phyloP scores from a whole-genome alignment of 805 yeast genomes.

The Phaffomyces thermotolerans region DNA sequence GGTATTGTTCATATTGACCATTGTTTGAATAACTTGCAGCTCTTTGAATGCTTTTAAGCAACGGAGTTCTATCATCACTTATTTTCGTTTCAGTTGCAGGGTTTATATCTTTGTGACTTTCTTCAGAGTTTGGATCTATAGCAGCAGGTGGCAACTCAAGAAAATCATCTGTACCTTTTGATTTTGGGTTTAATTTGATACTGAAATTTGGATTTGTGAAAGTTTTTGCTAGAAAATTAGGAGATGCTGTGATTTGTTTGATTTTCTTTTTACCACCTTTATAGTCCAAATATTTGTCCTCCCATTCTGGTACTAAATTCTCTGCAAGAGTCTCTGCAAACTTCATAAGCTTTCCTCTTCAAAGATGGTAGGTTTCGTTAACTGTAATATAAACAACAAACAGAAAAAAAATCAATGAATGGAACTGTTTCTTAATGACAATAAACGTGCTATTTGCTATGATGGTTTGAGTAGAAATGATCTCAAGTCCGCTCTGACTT shows the following conservation, averaged over 20 bases:
- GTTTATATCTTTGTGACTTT: neutral
- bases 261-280: constrained; percentile 32
- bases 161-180: constrained; percentile 5
- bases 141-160: constrained; percentile 21
- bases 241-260: constrained; percentile 19
- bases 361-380: neutral
- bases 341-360: constrained; percentile 4
- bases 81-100: neutral
- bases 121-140: constrained; percentile 1
- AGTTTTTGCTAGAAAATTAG: constrained; percentile 4
- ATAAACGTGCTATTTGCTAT: too few relatives aligned
- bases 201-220: constrained; percentile 1
- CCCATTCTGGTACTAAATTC: constrained; percentile 74
- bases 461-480: too few relatives aligned
- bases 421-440: too few relatives aligned
- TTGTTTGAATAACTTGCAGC: neutral
- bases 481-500: too few relatives aligned
- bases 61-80: constrained; percentile 20
- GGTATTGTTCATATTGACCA: neutral
- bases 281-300: constrained; percentile 69
- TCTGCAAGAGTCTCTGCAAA: constrained; percentile 13
- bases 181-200: neutral
- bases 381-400: neutral
- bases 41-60: constrained; percentile 9
- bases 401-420: too few relatives aligned